phyloP scores from a whole-genome alignment of 305 asterid genomes.

The Salvia sclarea region DNA sequence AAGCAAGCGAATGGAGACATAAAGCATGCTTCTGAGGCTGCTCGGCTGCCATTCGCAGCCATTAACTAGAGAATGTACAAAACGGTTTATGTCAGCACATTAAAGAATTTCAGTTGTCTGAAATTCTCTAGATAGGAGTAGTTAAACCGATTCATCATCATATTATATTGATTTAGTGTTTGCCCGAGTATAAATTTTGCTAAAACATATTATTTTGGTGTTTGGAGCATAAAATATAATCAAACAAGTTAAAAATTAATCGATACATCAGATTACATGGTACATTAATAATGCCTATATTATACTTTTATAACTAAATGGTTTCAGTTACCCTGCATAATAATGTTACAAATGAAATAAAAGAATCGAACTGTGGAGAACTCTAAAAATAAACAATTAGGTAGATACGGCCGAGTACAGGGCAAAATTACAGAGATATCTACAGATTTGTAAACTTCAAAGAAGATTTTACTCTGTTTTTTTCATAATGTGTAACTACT shows the following conservation, averaged over 20 bases:
- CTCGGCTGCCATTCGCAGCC: conserved; percentile 78
- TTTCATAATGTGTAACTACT: no score
- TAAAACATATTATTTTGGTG: no score
- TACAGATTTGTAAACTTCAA: not conserved
- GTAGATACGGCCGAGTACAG: not conserved
- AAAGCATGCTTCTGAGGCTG: conserved; percentile 56
- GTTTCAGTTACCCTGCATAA: no score
- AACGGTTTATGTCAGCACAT: not conserved
- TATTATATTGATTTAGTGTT: no score
- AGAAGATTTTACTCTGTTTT: no score
- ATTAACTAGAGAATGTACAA: conserved; percentile 45
- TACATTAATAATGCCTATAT: no score
- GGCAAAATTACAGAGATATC: not conserved
- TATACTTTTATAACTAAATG: no score
- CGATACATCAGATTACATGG: no score
- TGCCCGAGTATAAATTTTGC: not conserved
- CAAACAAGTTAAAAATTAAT: no score
- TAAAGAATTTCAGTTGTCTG: conserved; percentile 15
- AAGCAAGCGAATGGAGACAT: conserved; percentile 71
- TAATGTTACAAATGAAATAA: no score
- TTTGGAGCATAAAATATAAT: no score
- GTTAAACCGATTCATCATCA: not conserved
- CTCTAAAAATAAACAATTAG: not conserved
- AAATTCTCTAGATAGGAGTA: conserved; percentile 7
- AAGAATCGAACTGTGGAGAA: not conserved